A percentile compares a stretch with the other conserved stretches of the same genome.
phyloP scores from a whole-genome alignment of 2,329 filamentous ascomycete species.

The Aspergillus intermedius region DNA sequence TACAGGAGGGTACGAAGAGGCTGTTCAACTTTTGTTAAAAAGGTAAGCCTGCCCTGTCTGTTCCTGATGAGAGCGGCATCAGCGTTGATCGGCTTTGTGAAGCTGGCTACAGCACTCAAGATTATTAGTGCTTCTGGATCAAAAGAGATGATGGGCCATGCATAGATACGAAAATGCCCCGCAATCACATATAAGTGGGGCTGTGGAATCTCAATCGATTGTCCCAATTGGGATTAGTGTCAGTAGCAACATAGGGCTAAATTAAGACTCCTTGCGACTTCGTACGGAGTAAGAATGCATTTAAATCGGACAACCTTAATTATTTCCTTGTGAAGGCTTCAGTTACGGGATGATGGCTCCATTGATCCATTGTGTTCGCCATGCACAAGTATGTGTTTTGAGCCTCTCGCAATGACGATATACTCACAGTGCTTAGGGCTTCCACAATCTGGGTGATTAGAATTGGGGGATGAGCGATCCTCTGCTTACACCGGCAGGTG shows the following conservation, averaged over 20 bases:
- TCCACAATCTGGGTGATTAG: constrained; percentile 63
- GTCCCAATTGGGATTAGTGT: too few relatives aligned
- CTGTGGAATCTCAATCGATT: too few relatives aligned
- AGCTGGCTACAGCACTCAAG: too few relatives aligned
- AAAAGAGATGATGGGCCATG: background rate
- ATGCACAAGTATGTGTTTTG: background rate
- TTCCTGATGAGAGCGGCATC: background rate
- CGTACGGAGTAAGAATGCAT: too few relatives aligned
- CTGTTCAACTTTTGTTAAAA: background rate
- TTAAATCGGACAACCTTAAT: too few relatives aligned
- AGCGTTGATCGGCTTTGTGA: too few relatives aligned
- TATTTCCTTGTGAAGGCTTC: too few relatives aligned
- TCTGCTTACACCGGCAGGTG: constrained; percentile 61
- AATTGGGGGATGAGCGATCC: constrained; percentile 66
- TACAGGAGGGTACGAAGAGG: background rate
- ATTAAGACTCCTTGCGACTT: too few relatives aligned
- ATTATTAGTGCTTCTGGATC: too few relatives aligned
- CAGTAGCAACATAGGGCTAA: too few relatives aligned
- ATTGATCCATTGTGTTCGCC: background rate
- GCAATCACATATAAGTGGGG: too few relatives aligned
- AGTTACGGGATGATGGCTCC: background rate
- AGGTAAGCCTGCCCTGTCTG: background rate
- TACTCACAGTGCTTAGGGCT: constrained; percentile 46
- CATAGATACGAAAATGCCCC: too few relatives aligned
- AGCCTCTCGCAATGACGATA: background rate